Percentiles rank a stretch among this genome's conserved stretches.
These are phyloP conservation scores for Excoecaria cochinchinensis DNA, from an alignment of 345 rosid genomes.

Conservation along the genomic window DNA sequence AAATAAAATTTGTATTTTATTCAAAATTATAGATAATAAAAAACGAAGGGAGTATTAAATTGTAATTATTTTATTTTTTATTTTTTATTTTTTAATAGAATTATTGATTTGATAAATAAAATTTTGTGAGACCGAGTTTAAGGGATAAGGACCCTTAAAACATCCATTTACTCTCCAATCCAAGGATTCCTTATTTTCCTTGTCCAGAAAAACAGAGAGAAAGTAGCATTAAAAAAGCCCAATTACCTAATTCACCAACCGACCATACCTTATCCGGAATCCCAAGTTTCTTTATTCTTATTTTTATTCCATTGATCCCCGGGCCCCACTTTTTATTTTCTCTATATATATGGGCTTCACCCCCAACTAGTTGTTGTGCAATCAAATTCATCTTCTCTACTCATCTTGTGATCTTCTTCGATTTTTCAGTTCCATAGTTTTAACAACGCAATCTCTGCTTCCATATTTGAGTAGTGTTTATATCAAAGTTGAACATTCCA, in stretches of 20 bases:
- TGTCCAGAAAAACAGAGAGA: too few relatives aligned
- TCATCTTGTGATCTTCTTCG: neutral
- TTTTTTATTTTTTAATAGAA: too few relatives aligned
- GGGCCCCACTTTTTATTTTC: neutral
- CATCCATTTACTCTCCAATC: too few relatives aligned
- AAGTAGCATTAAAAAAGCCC: neutral
- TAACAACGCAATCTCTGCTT: neutral
- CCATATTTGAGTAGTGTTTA: neutral
- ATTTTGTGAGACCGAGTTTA: too few relatives aligned
- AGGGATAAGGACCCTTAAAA: too few relatives aligned
- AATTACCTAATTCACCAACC: neutral
- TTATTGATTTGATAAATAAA: too few relatives aligned
- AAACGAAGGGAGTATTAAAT: too few relatives aligned
- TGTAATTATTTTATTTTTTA: too few relatives aligned
- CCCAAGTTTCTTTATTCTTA: slow-evolving; percentile 15
- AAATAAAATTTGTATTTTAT: too few relatives aligned
- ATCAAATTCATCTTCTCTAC: neutral
- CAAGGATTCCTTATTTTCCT: too few relatives aligned
- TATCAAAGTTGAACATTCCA: neutral
- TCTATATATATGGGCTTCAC: slow-evolving; percentile 18
- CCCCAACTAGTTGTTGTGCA: neutral
- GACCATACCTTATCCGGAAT: slow-evolving; percentile 5
- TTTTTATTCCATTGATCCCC: neutral
- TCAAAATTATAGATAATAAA: too few relatives aligned
- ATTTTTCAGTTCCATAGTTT: neutral